Evolutionary conservation across 2,329 filamentous ascomycete species (phyloP).

Genomic region (Xylariomycetidae sp.): DNA sequence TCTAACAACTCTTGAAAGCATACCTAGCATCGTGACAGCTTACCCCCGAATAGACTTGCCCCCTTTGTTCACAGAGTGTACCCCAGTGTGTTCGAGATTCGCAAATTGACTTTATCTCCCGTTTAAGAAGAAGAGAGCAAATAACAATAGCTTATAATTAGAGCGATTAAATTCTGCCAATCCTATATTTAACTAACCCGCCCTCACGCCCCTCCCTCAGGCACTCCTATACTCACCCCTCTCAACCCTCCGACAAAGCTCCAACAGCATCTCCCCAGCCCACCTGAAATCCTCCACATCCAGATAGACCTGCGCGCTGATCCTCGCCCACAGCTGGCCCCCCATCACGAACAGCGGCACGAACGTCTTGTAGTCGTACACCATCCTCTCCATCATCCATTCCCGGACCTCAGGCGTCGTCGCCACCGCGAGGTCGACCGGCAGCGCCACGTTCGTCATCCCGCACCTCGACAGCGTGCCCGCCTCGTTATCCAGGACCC

Average conservation of each 20-base stretch:
- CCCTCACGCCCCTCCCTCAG: too few relatives aligned
- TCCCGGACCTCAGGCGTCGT: conserved; percentile 37
- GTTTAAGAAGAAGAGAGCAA: too few relatives aligned
- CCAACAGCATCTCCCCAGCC: conserved; percentile 55
- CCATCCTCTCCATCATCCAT: conserved; percentile 54
- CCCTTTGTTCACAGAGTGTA: too few relatives aligned
- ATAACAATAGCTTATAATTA: too few relatives aligned
- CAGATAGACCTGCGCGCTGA: conserved; percentile 84
- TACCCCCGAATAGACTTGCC: too few relatives aligned
- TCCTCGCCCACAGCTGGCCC: conserved; percentile 61
- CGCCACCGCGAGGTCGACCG: conserved; percentile 41
- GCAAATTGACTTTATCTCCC: too few relatives aligned
- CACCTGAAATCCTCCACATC: conserved; percentile 74
- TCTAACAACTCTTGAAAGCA: too few relatives aligned
- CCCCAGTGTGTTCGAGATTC: too few relatives aligned
- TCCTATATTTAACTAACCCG: too few relatives aligned
- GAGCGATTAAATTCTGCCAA: too few relatives aligned
- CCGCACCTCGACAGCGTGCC: conserved; percentile 61
- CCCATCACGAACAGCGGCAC: conserved; percentile 59
- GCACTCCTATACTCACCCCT: conserved; percentile 1
- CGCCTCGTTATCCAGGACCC: conserved; percentile 63
- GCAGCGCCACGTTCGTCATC: conserved; percentile 70
- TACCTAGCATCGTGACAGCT: too few relatives aligned
- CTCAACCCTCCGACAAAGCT: conserved; percentile 36
- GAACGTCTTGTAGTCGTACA: conserved; percentile 65